A percentile compares a stretch with the other conserved stretches of the same genome.
Conservation (phyloP, 2,329 filamentous ascomycete genomes). For the Triangularia setosa region DNA sequence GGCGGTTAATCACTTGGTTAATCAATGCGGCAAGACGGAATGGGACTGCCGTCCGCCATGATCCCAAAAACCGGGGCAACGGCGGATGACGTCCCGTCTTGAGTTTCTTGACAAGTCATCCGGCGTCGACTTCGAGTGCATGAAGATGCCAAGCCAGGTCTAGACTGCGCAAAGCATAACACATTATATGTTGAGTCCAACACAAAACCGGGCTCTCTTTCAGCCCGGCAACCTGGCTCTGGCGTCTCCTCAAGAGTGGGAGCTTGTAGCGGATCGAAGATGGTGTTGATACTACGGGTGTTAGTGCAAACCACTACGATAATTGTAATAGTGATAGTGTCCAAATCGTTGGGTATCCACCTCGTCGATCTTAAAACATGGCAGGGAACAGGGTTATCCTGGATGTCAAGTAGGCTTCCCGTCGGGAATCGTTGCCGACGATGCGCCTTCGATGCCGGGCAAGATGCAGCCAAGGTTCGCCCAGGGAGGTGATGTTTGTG, state of each 20-base stretch:
- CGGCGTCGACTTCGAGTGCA: not conserved
- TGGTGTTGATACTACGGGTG: no score
- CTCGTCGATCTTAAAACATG: not conserved
- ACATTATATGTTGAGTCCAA: not conserved
- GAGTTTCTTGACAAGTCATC: not conserved
- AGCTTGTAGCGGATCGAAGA: no score
- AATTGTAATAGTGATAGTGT: not conserved
- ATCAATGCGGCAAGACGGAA: constrained; percentile 21
- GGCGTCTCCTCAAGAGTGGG: not conserved
- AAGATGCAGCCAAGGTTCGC: not conserved
- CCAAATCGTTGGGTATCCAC: not conserved
- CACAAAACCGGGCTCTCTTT: no score
- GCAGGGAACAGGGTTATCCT: not conserved
- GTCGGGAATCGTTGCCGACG: not conserved
- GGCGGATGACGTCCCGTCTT: constrained; percentile 20
- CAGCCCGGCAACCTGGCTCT: no score
- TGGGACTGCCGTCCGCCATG: constrained; percentile 15
- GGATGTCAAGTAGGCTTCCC: not conserved
- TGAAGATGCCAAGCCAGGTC: not conserved
- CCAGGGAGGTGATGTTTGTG: not conserved
- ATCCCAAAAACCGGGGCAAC: constrained; percentile 20
- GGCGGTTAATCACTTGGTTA: constrained; percentile 23
- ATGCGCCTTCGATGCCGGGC: not conserved
- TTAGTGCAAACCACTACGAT: no score
- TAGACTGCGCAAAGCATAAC: not conserved